Evolutionary conservation across 805 yeast genomes (phyloP).

Genomic region (Lipomyces mesembrius): DNA sequence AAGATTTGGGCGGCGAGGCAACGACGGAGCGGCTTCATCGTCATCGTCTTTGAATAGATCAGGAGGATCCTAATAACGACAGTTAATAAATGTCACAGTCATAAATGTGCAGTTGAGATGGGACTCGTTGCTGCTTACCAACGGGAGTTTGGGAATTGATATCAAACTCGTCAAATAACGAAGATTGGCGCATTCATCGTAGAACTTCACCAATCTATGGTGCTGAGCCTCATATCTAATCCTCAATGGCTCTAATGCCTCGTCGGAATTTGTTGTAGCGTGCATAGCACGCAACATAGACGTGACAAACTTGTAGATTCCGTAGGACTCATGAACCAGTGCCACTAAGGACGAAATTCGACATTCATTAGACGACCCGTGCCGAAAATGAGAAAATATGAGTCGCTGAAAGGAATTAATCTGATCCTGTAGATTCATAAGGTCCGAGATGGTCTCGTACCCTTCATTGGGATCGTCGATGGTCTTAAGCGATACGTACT

Average conservation of each 20-base stretch:
- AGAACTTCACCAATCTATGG: slow-evolving; percentile 73
- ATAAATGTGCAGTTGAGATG: not conserved
- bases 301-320: slow-evolving; percentile 84
- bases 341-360: slow-evolving; percentile 88
- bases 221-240: slow-evolving; percentile 74
- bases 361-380: slow-evolving; percentile 67
- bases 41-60: slow-evolving; percentile 56
- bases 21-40: slow-evolving; percentile 46
- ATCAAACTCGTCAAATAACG: slow-evolving; percentile 80
- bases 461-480: slow-evolving; percentile 96
- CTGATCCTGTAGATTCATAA: slow-evolving; percentile 83
- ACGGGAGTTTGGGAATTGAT: slow-evolving; percentile 71
- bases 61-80: slow-evolving; percentile 55
- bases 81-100: not conserved
- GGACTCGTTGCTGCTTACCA: slow-evolving; percentile 12
- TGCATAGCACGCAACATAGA: slow-evolving; percentile 91
- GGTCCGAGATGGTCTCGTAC: slow-evolving; percentile 75
- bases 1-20: slow-evolving; percentile 50
- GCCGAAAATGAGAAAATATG: slow-evolving; percentile 71
- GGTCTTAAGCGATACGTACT: slow-evolving; percentile 82
- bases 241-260: slow-evolving; percentile 73
- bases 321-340: slow-evolving; percentile 86
- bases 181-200: slow-evolving; percentile 85
- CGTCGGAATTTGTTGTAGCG: slow-evolving; percentile 71
- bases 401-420: slow-evolving; percentile 78